Evolutionary conservation across 2,329 filamentous ascomycete species (phyloP).

Genomic region (Venturia effusa): DNA sequence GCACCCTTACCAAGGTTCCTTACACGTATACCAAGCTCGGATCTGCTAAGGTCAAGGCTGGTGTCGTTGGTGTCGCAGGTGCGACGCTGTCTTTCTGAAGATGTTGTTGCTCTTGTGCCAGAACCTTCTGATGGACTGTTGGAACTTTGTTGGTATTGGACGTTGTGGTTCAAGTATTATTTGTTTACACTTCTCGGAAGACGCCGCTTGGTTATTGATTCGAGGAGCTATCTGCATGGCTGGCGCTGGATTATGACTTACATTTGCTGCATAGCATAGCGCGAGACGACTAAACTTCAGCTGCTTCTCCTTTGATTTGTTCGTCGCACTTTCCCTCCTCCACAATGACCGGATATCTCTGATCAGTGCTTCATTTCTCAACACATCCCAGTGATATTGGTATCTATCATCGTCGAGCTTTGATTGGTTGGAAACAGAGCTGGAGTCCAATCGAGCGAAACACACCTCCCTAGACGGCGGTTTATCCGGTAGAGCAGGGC

Average conservation of each 20-base stretch:
- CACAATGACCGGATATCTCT: too few relatives aligned
- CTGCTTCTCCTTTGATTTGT: neutral
- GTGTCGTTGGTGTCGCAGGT: neutral
- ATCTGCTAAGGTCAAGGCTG: neutral
- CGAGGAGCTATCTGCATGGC: neutral
- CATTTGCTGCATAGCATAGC: neutral
- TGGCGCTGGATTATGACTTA: neutral
- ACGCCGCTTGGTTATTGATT: neutral
- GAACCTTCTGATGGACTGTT: neutral
- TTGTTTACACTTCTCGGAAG: neutral
- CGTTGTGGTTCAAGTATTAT: neutral
- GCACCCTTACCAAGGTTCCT: neutral
- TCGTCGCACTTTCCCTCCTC: too few relatives aligned
- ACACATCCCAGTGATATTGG: too few relatives aligned
- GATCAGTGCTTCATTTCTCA: too few relatives aligned
- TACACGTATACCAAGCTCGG: slow-evolving; percentile 1
- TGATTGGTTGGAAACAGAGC: too few relatives aligned
- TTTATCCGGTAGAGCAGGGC: too few relatives aligned
- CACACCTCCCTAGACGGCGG: too few relatives aligned
- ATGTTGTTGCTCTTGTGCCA: neutral
- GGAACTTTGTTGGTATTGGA: neutral
- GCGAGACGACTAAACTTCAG: neutral
- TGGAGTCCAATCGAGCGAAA: too few relatives aligned
- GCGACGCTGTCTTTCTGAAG: slow-evolving; percentile 10
- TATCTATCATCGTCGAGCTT: too few relatives aligned